Evolutionary conservation across 2,329 filamentous ascomycete genomes (phyloP).

Genomic region (Trichoderma lentiforme): DNA sequence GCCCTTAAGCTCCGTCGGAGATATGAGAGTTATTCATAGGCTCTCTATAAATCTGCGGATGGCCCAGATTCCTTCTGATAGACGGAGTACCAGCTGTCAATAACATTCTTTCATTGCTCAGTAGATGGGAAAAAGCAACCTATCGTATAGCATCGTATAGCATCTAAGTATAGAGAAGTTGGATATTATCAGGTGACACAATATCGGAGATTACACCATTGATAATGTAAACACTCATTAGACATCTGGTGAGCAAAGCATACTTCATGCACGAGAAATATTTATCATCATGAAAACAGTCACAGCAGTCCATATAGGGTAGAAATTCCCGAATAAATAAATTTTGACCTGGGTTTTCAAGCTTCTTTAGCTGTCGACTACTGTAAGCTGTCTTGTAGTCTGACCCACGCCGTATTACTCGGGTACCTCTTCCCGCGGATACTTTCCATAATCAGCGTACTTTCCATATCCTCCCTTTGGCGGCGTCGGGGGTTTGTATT

Average conservation of each 20-base stretch:
- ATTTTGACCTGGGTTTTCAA: neutral
- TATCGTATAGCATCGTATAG: too few species aligned
- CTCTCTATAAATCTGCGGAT: neutral
- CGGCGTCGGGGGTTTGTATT: conserved; percentile 5
- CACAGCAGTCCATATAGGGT: neutral
- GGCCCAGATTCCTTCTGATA: neutral
- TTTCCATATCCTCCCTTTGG: conserved; percentile 3
- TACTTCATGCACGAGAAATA: neutral
- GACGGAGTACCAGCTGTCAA: neutral
- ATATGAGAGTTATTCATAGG: neutral
- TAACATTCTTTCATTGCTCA: neutral
- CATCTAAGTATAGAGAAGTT: neutral
- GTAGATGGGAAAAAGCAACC: neutral
- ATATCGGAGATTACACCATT: neutral
- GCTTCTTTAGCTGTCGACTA: neutral
- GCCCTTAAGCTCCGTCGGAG: neutral
- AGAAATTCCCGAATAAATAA: neutral
- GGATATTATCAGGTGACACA: neutral
- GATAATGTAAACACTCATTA: neutral
- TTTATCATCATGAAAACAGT: neutral
- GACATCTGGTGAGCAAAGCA: neutral
- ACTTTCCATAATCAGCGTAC: conserved; percentile 6
- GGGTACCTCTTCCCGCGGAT: neutral
- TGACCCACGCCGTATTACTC: neutral
- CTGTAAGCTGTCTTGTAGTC: neutral